These are phyloP conservation scores for Phalaenopsis aphrodite DNA, from an alignment of 106 monocot genomes.

Conservation along the genomic window DNA sequence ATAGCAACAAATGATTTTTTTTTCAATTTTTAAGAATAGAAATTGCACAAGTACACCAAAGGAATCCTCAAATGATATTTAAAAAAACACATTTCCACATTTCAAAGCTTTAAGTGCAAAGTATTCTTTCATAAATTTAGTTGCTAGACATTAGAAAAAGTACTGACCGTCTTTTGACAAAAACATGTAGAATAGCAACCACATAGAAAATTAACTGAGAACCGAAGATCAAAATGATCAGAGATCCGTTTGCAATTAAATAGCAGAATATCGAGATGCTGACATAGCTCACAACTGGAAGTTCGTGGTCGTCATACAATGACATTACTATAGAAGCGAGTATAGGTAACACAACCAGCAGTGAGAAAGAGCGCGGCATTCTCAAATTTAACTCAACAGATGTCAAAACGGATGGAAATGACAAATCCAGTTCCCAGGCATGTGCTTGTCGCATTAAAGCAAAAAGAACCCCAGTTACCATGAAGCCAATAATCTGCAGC, in stretches of 20 bases:
- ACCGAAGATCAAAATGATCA: slow-evolving; percentile 58
- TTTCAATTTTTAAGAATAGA: not conserved
- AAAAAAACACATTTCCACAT: not conserved
- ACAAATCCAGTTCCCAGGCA: slow-evolving; percentile 80
- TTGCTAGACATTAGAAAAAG: not conserved
- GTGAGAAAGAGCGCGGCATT: slow-evolving; percentile 47
- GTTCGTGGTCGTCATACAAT: slow-evolving; percentile 16
- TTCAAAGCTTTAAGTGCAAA: not conserved
- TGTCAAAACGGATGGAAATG: slow-evolving; percentile 68
- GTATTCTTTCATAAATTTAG: not conserved
- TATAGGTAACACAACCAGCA: slow-evolving; percentile 48
- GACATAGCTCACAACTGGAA: slow-evolving; percentile 49
- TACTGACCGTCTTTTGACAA: slow-evolving; percentile 67
- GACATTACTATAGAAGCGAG: slow-evolving; percentile 35
- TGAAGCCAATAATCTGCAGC: slow-evolving; percentile 73
- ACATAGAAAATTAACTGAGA: slow-evolving; percentile 54
- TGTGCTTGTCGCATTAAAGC: slow-evolving; percentile 83
- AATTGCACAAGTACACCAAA: not conserved
- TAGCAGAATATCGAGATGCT: slow-evolving; percentile 60
- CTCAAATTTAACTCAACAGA: slow-evolving; percentile 83
- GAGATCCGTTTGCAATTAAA: slow-evolving; percentile 71
- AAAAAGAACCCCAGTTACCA: slow-evolving; percentile 65
- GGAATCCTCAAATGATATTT: not conserved
- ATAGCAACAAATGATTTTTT: not conserved
- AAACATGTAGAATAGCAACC: slow-evolving; percentile 53